phyloP scores from a whole-genome alignment of 768 basidiomycete species.

The Tulasnella sp. region DNA sequence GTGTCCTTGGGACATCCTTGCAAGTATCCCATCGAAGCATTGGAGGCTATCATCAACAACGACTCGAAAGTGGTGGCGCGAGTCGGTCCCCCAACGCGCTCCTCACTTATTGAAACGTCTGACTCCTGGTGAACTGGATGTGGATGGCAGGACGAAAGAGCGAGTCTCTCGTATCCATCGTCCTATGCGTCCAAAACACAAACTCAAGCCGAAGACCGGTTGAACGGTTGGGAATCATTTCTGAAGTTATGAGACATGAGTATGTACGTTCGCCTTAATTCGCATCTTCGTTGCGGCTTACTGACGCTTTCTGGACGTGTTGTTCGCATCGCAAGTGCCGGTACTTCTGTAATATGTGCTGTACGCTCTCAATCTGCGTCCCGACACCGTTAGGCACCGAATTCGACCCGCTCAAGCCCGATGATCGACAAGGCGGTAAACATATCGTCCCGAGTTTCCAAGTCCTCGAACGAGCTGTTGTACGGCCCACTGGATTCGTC shows the following conservation, averaged over 20 bases:
- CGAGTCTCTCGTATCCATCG: conserved; percentile 8
- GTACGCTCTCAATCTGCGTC: conserved; percentile 66
- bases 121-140: too few species aligned
- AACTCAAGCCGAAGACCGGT: not conserved
- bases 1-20: too few species aligned
- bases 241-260: conserved; percentile 9
- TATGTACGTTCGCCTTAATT: not conserved
- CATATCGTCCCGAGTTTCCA: conserved; percentile 50
- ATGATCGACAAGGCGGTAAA: conserved; percentile 28
- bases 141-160: too few species aligned
- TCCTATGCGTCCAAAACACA: not conserved
- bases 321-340: conserved; percentile 65
- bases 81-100: too few species aligned
- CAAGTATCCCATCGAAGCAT: too few species aligned
- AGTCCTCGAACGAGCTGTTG: conserved; percentile 39
- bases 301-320: conserved; percentile 44
- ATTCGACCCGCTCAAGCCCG: conserved; percentile 57
- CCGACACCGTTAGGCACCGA: conserved; percentile 55
- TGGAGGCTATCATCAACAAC: too few species aligned
- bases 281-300: not conserved
- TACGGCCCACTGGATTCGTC: conserved; percentile 38
- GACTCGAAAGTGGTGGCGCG: too few species aligned
- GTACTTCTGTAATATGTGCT: conserved; percentile 59
- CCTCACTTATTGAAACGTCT: too few species aligned
- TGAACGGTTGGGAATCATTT: conserved; percentile 5